These are phyloP conservation scores for Neonectria coccinea DNA, from an alignment of 2,329 filamentous ascomycete species.

Conservation along the genomic window DNA sequence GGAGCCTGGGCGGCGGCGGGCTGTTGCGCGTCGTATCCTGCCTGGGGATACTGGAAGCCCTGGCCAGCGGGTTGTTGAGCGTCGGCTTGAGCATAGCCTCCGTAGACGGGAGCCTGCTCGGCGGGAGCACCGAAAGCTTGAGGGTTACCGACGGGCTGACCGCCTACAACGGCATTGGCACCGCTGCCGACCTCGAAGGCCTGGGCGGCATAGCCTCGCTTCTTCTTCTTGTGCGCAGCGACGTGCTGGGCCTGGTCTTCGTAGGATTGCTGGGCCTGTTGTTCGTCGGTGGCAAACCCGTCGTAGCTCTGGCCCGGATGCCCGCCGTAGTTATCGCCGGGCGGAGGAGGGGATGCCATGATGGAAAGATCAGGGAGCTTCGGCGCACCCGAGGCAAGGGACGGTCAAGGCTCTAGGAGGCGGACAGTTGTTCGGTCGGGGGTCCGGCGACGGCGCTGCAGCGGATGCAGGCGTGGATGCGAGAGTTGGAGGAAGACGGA, in stretches of 20 bases:
- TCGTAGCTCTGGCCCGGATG: constrained; percentile 53
- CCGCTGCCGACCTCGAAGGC: constrained; percentile 93
- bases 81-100: constrained; percentile 68
- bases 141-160: constrained; percentile 50
- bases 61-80: constrained; percentile 53
- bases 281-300: constrained; percentile 58
- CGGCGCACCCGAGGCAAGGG: constrained; percentile 40
- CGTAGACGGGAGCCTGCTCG: constrained; percentile 64
- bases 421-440: constrained; percentile 30
- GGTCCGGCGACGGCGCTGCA: constrained; percentile 26
- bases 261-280: constrained; percentile 56
- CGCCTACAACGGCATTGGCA: constrained; percentile 76
- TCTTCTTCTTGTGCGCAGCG: constrained; percentile 79
- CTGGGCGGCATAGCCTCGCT: constrained; percentile 92
- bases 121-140: constrained; percentile 61
- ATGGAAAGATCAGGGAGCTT: constrained; percentile 47
- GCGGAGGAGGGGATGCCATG: constrained; percentile 68
- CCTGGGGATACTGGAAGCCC: constrained; percentile 58
- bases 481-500: neutral
- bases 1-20: constrained; percentile 51
- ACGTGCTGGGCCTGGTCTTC: constrained; percentile 48
- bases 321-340: constrained; percentile 61
- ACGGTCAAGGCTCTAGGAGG: constrained; percentile 15
- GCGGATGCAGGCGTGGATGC: constrained; percentile 21
- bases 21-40: constrained; percentile 58